Conservation (phyloP, 176 grass and related monocot genomes). For the Triticum monococcum region DNA sequence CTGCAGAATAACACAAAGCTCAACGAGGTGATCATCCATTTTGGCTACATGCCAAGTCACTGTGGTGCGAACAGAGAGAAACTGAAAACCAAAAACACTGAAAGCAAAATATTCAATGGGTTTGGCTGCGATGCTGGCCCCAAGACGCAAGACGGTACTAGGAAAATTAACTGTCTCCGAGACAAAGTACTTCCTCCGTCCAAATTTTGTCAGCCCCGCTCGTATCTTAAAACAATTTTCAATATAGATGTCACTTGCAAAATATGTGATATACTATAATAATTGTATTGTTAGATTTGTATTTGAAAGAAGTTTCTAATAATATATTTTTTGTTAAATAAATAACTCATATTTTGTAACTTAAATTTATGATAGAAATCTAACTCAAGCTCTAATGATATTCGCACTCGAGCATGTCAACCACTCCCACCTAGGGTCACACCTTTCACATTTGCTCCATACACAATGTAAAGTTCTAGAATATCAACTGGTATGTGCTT, state of each 20-base stretch:
- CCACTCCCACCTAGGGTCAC: no score
- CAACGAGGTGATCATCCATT: not conserved
- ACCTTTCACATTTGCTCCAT: no score
- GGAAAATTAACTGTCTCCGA: not conserved
- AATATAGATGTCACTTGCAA: not conserved
- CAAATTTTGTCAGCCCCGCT: not conserved
- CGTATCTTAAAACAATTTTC: not conserved
- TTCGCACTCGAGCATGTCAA: no score
- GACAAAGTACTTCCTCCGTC: not conserved
- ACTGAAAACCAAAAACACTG: not conserved
- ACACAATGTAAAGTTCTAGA: no score
- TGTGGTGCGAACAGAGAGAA: not conserved
- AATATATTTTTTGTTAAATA: no score
- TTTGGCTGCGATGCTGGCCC: not conserved
- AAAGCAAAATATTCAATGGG: not conserved
- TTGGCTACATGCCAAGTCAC: not conserved
- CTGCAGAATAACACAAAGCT: not conserved
- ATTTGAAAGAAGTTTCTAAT: no score
- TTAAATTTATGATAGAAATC: not conserved
- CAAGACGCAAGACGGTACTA: no score
- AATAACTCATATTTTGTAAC: not conserved
- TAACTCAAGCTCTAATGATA: not conserved
- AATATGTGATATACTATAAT: not conserved
- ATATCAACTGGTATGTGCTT: no score
- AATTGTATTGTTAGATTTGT: no score